Base-by-base conservation (phyloP, 2,329 filamentous ascomycete genomes). In the Leptographium galeiforme region DNA sequence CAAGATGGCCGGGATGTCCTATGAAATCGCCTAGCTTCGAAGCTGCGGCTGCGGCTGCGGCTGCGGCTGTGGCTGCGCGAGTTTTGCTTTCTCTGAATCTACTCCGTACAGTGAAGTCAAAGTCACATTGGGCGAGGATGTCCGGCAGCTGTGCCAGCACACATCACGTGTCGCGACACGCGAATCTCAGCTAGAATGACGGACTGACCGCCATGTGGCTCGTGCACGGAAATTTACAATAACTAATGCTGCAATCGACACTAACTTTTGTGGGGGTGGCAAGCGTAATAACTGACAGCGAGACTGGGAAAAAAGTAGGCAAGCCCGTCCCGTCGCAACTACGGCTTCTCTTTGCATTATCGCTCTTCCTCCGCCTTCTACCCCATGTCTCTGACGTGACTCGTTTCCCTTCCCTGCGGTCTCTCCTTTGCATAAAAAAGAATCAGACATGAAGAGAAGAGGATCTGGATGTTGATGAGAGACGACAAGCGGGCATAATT, bases 401-500 rank as follows among this genome's bases (percentile, higher is more conserved):
- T 8, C 32, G 32, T 30, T n/a, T 11, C 12, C 33, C 41, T 52
- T 30, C 47, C n/a, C 39, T 52, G 30, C 25, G 16, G 34, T 40
- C 34, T 48, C 44, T 52, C 44, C 30, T 36, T 48, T 48, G 19
- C 39, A 33, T 34, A 36, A 39, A 32, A 32, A 45, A 30, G 14
- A 50, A 12, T 2, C 19, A 13, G 36, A 33, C 6, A 41, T 16
- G 13, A 13, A 16, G 47, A 32, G 14, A 11, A 30, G 19, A 36
- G 40, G 19, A 41, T 18, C n/a, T 30, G 32, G 4, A n/a, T 46
- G 19, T 46, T 46, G 39, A 50, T 19, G 39, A 51, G 40, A 51
- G 44, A 44, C 49, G 49, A 51, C 40, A 51, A 51, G 49, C 50
- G 33, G 50, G 33, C 33, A 38, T 51, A 45, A 25, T 39, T 38